Evolutionary conservation across 495 filamentous ascomycete genomes (phyloP).

Genomic region (Penicillium lagena): DNA sequence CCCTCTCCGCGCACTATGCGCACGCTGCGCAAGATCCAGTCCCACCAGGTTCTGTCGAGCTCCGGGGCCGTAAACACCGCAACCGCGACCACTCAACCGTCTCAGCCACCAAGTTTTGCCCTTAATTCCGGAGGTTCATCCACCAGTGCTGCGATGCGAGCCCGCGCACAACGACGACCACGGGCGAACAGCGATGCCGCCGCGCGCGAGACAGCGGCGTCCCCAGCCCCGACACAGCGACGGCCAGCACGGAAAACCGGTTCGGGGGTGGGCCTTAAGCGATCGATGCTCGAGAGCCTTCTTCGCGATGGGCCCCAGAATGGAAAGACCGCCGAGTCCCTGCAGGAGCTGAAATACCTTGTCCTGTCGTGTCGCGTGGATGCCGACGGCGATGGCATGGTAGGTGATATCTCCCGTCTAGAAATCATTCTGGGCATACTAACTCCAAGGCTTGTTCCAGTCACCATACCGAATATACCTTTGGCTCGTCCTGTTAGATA

Average conservation of each 20-base stretch:
- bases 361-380: constrained; percentile 75
- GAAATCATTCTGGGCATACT: too few relatives aligned
- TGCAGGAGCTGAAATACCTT: constrained; percentile 69
- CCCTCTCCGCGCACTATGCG: constrained; percentile 43
- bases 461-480: constrained; percentile 92
- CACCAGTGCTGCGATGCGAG: constrained; percentile 11
- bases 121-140: too few relatives aligned
- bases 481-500: constrained; percentile 87
- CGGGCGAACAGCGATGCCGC: constrained; percentile 72
- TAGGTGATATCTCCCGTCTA: constrained; percentile 20
- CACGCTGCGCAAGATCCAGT: constrained; percentile 47
- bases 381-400: constrained; percentile 86
- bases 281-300: constrained; percentile 56
- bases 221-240: constrained; percentile 27
- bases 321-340: constrained; percentile 57
- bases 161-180: constrained; percentile 43
- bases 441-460: constrained; percentile 32
- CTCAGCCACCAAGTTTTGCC: not conserved
- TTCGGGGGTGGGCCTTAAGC: constrained; percentile 48
- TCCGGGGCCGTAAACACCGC: constrained; percentile 32
- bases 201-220: constrained; percentile 29
- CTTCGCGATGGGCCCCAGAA: constrained; percentile 67
- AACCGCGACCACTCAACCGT: constrained; percentile 24
- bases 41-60: constrained; percentile 41
- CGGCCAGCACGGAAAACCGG: constrained; percentile 48